Base-by-base conservation (phyloP, 2,329 filamentous ascomycete species). In the Arthrobotrys megalospora region DNA sequence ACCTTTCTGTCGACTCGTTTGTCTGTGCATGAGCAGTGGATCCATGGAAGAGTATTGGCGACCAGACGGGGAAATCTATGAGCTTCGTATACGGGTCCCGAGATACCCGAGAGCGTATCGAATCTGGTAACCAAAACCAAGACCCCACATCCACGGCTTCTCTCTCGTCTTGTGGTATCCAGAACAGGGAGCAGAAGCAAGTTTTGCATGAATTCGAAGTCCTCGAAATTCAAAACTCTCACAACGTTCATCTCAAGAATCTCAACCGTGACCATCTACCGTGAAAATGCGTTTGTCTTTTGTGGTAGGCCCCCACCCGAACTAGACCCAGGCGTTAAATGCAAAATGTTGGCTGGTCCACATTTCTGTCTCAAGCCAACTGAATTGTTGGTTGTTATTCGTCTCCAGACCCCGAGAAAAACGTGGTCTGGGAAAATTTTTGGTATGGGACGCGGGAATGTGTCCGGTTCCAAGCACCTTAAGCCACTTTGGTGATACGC, bases 371-470 rank as follows among this genome's bases (percentile, higher is more conserved):
- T 77, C 60, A 70, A 34, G 28, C 43, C 38, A 52, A 67, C 47
- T 65, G 60, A 43, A 55, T 65, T 62, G 68, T 69, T 69, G 73
- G 65, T 63, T 77, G 60, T 62, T 41, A 60, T 77, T 77, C 73
- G 73, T 70, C 73, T 70, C 66, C 73, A 52, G 50, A 77, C 50
- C 65, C 41, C 38, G 36, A 50, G 53, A 60, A 77, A 77, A 77
- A 77, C 73, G 73, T 77, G 73, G 73, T 76, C 36, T 63, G 64
- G 66, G 62, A 77, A 70, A 21, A 36, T 58, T 62, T 77, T 45
- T 77, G 73, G 73, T 71, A 52, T 50, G 52, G 73, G 73, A 68
- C 69, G 60, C 73, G 73, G 73, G 53, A 67, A 77, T 36, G 58
- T 64, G 55, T 77, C 73, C 73, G 66, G 73, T 68, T 47, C 73